Evolutionary conservation across 257 asterid genomes (phyloP), one percentile per base, ranked within the genome.

Genomic region (Penstemon barbatus): DNA sequence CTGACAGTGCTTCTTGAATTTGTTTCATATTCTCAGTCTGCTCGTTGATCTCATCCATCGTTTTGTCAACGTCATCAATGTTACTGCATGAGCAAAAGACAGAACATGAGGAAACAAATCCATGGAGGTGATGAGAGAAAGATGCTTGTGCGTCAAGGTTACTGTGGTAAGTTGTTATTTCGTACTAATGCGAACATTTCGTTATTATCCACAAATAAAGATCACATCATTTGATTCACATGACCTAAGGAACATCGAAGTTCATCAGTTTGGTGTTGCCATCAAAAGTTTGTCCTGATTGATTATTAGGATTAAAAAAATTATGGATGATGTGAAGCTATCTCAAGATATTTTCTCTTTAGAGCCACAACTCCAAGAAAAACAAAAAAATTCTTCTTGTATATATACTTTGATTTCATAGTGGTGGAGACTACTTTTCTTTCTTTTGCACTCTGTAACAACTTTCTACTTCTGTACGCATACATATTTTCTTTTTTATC

Each of bases 31-130:
- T 89, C 72, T 89, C 96, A 8, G 94, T 88, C 84, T 88, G 96
- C 83, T 88, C 96, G 39, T 86, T 88, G 81, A 88, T 88, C 73
- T 88, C 96, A 73, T 88, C 96, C 96, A 88, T 88, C n/a, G 96
- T 88, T 79, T 88, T 88, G 89, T 88, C 96, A 56, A 88, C 96
- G 25, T 86, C 96, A 53, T 86, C 94, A 73, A 88, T 86, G 68
- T 88, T 89, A 53, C 96, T 89, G 71, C 57, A 78, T 54, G 33
- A 73, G 57, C 12, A 55, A 53, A 67, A 74, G 53, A 44, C 3
- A 48, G 33, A 55, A 61, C 4, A 74, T 61, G 71, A 73, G 76
- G 50, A 75, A 54, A 56, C 38, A 68, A 41, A 50, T 19, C 38
- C 58, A 25, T 6, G 18, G 3, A 15, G 55, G 33, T 42, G 33